Percentiles rank a stretch among this genome's conserved stretches.
phyloP scores from a whole-genome alignment of 805 yeast species.

The Ascoidea tarda region DNA sequence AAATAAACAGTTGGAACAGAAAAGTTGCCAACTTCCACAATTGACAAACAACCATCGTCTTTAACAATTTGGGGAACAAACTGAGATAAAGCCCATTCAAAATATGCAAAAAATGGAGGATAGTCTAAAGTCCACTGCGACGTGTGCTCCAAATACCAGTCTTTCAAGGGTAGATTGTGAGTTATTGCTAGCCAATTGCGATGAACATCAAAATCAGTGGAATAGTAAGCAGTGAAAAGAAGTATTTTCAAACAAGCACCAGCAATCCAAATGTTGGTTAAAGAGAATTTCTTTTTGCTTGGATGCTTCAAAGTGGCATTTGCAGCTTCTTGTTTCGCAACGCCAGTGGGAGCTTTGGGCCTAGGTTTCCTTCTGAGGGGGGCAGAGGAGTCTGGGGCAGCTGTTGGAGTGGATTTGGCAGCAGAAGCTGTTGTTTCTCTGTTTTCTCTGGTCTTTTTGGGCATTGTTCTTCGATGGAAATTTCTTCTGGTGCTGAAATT shows the following conservation, averaged over 20 bases:
- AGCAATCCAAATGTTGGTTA: slow-evolving; percentile 58
- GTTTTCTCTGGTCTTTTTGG: too few species aligned
- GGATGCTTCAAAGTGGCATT: not conserved
- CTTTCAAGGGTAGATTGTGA: slow-evolving; percentile 46
- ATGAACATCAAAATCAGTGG: slow-evolving; percentile 96
- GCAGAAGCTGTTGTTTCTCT: too few species aligned
- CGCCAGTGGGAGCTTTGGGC: too few species aligned
- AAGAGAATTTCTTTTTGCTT: slow-evolving; percentile 21
- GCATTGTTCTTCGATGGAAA: too few species aligned
- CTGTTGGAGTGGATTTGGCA: too few species aligned
- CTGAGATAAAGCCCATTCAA: slow-evolving; percentile 68
- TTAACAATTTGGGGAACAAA: slow-evolving; percentile 52
- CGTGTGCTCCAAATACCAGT: slow-evolving; percentile 76
- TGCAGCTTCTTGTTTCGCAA: not conserved
- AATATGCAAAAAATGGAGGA: slow-evolving; percentile 96
- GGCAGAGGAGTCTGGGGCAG: too few species aligned
- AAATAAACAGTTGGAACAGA: slow-evolving; percentile 71
- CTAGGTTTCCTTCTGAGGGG: too few species aligned
- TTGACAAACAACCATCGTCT: slow-evolving; percentile 65
- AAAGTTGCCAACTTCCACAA: slow-evolving; percentile 50
- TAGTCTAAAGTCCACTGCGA: slow-evolving; percentile 92
- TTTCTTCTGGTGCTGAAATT: too few species aligned
- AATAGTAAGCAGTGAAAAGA: slow-evolving; percentile 69
- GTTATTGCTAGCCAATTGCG: slow-evolving; percentile 96
- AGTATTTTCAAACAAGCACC: slow-evolving; percentile 43